phyloP scores from a whole-genome alignment of 495 filamentous ascomycete genomes.

The Neurospora sp. region DNA sequence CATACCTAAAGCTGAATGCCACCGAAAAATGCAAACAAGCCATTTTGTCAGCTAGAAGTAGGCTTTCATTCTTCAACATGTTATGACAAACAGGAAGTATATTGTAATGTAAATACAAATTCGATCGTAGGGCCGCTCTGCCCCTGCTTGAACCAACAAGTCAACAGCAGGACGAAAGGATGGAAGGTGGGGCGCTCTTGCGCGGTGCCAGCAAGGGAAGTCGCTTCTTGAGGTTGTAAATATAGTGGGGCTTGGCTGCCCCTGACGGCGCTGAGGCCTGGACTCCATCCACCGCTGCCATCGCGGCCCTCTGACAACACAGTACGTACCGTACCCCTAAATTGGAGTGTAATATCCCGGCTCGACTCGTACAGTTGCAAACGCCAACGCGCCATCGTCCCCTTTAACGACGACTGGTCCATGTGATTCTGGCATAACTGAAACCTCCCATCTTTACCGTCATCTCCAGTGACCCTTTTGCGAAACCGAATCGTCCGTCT shows the following conservation, averaged over 20 bases:
- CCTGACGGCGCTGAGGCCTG: not conserved
- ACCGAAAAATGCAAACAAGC: not conserved
- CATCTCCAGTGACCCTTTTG: not conserved
- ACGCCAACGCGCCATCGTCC: not conserved
- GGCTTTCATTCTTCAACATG: not conserved
- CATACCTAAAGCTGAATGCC: not conserved
- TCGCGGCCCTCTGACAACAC: not conserved
- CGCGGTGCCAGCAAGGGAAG: not conserved
- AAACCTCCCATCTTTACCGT: slow-evolving; percentile 5
- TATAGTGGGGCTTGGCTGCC: not conserved
- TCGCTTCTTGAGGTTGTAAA: not conserved
- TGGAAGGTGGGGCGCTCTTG: not conserved
- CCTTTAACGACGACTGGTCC: not conserved
- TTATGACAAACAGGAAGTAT: not conserved
- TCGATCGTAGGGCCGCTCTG: not conserved
- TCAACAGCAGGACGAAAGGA: not conserved
- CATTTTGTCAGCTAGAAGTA: not conserved
- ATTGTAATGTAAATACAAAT: not conserved
- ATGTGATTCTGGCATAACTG: not conserved
- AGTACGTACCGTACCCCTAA: not conserved
- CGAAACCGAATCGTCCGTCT: not conserved
- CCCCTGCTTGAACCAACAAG: not conserved
- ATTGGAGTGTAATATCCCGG: not conserved
- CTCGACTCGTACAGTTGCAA: not conserved
- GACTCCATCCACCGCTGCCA: not conserved